Conservation (phyloP, 331 rosid species). For the Pyrus hybrid region DNA sequence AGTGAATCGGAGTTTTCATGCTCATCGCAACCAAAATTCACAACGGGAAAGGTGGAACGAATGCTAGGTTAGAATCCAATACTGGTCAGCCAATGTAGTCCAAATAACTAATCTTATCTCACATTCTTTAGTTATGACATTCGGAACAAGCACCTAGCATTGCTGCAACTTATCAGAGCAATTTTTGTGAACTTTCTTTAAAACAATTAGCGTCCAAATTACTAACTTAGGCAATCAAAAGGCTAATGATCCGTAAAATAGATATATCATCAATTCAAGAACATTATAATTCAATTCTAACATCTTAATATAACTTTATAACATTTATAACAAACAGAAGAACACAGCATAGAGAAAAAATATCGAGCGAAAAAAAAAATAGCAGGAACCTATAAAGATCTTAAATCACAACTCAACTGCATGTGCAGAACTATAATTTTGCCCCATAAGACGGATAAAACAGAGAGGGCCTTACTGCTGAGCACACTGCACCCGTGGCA, state of each 20-base stretch:
- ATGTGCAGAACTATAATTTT: not conserved
- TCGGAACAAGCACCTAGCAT: too few relatives aligned
- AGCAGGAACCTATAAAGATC: not conserved
- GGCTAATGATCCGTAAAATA: not conserved
- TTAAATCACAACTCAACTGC: not conserved
- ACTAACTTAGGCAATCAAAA: not conserved
- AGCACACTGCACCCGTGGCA: constrained; percentile 57
- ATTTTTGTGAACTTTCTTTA: too few relatives aligned
- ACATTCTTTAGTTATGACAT: too few relatives aligned
- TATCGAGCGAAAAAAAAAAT: not conserved
- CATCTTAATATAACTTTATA: not conserved
- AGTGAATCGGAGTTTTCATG: too few relatives aligned
- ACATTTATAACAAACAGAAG: not conserved
- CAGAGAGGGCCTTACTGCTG: constrained; percentile 37
- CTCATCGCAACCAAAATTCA: too few relatives aligned
- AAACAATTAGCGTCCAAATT: too few relatives aligned
- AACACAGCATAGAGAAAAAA: not conserved
- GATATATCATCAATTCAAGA: not conserved
- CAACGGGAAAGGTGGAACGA: too few relatives aligned
- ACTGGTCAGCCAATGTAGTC: too few relatives aligned
- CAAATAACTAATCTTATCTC: too few relatives aligned
- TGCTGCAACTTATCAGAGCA: too few relatives aligned
- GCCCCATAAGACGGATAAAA: not conserved
- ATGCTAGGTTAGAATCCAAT: too few relatives aligned
- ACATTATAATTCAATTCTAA: not conserved